A percentile compares a stretch with the other conserved stretches of the same genome.
Conservation (phyloP, 495 filamentous ascomycete species). For the Trichoderma erinaceum region DNA sequence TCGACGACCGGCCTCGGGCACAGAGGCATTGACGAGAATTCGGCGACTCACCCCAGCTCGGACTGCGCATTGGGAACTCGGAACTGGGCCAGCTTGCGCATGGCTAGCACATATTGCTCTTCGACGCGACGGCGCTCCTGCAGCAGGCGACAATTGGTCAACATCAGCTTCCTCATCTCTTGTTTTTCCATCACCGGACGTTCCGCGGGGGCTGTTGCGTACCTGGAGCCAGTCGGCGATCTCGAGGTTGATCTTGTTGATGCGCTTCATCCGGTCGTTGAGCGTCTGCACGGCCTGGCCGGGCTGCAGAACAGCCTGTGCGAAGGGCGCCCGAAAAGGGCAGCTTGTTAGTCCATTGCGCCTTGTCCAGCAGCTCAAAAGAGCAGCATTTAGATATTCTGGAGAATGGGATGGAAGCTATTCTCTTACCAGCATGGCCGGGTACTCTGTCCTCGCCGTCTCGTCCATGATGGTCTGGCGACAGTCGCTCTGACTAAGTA, state of each 20-base stretch:
- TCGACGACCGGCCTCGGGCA: constrained; percentile 15
- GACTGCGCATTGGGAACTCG: constrained; percentile 64
- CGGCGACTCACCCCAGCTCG: constrained; percentile 69
- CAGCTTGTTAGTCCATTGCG: constrained; percentile 20
- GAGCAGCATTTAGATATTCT: constrained; percentile 5
- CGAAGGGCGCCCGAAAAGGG: constrained; percentile 19
- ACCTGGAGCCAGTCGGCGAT: constrained; percentile 98
- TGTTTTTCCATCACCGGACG: background rate
- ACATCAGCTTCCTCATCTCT: background rate
- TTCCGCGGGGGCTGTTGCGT: constrained; percentile 27
- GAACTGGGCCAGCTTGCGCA: constrained; percentile 73
- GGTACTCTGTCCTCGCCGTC: constrained; percentile 88
- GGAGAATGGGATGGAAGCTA: constrained; percentile 11
- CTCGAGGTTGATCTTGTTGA: constrained; percentile 78
- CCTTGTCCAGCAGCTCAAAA: constrained; percentile 13
- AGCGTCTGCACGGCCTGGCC: constrained; percentile 77
- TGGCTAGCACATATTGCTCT: constrained; percentile 77
- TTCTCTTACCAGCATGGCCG: constrained; percentile 80
- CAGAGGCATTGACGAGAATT: constrained; percentile 16
- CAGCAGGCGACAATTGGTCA: constrained; percentile 11
- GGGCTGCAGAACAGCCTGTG: constrained; percentile 75
- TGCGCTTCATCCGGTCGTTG: constrained; percentile 81
- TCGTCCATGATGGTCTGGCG: constrained; percentile 47
- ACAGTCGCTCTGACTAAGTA: background rate
- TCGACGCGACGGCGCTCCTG: constrained; percentile 92